Evolutionary conservation across 495 filamentous ascomycete species (phyloP).

Genomic region (Daldinia caldariorum): DNA sequence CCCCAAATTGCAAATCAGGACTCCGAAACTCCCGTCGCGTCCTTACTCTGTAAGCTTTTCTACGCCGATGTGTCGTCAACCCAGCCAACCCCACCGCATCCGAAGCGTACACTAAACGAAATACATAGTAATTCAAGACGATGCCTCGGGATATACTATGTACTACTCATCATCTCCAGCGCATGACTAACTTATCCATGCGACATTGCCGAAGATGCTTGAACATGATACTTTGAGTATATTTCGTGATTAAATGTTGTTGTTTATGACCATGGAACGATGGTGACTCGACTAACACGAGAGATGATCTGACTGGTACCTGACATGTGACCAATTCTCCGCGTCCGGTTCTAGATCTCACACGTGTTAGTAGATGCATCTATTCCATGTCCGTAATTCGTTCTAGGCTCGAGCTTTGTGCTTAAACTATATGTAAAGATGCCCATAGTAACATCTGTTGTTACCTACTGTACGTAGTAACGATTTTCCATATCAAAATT

Average conservation of each 20-base stretch:
- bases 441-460: background rate
- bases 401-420: constrained; percentile 28
- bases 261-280: constrained; percentile 38
- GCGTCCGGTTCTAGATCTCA: constrained; percentile 27
- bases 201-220: constrained; percentile 3
- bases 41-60: background rate
- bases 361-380: constrained; percentile 24
- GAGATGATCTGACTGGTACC: constrained; percentile 44
- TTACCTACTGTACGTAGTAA: constrained; percentile 5
- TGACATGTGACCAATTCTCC: constrained; percentile 38
- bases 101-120: constrained; percentile 9
- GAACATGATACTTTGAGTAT: constrained; percentile 1
- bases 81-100: constrained; percentile 23
- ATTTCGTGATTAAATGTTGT: constrained; percentile 16
- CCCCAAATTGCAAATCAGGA: background rate
- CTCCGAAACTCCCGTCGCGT: constrained; percentile 15
- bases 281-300: constrained; percentile 41
- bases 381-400: constrained; percentile 23
- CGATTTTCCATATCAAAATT: background rate
- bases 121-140: constrained; percentile 2
- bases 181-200: constrained; percentile 12
- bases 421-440: constrained; percentile 2
- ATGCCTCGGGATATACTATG: constrained; percentile 25
- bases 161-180: constrained; percentile 3
- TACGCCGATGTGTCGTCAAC: constrained; percentile 9